phyloP scores from a whole-genome alignment of 495 filamentous ascomycete genomes.

The Pyrenula massariospora region DNA sequence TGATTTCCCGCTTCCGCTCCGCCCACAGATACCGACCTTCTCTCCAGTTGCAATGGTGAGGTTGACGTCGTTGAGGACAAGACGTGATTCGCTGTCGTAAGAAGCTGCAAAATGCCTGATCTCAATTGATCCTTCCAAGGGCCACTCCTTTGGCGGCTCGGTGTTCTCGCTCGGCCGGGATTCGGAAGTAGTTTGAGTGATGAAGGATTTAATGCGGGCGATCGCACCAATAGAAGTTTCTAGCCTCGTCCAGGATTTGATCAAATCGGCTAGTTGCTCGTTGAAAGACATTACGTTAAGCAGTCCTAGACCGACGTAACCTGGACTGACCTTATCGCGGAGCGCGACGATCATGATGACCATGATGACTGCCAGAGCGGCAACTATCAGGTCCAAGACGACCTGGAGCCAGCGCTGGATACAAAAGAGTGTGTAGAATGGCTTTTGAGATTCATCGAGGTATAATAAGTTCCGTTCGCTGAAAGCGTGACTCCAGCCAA shows the following conservation, averaged over 20 bases:
- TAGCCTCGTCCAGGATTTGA: conserved; percentile 15
- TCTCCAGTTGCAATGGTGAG: conserved; percentile 18
- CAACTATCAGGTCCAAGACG: conserved; percentile 15
- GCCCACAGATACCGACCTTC: conserved; percentile 30
- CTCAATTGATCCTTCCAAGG: conserved; percentile 35
- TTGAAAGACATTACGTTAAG: conserved; percentile 16
- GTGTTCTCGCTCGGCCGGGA: conserved; percentile 27
- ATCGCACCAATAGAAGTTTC: conserved; percentile 20
- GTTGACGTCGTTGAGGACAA: conserved; percentile 2
- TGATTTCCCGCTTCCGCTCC: conserved; percentile 27
- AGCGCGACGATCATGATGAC: conserved; percentile 10
- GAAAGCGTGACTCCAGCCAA: conserved; percentile 18
- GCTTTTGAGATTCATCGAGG: conserved; percentile 23
- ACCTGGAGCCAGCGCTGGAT: conserved; percentile 28
- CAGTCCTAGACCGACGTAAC: conserved; percentile 19
- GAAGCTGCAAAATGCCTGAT: conserved; percentile 26
- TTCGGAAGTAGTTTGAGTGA: conserved; percentile 29
- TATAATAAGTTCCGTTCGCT: conserved; percentile 8
- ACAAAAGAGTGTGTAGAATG: conserved; percentile 28
- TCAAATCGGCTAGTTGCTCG: conserved; percentile 8
- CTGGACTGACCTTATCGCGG: conserved; percentile 8
- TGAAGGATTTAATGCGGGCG: conserved; percentile 20
- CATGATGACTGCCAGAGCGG: conserved; percentile 14
- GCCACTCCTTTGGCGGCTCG: conserved; percentile 33
- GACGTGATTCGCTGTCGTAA: conserved; percentile 10